These are phyloP conservation scores for Leishmania aethiopica DNA, from an alignment of 208 protist genomes.

Conservation along the genomic window DNA sequence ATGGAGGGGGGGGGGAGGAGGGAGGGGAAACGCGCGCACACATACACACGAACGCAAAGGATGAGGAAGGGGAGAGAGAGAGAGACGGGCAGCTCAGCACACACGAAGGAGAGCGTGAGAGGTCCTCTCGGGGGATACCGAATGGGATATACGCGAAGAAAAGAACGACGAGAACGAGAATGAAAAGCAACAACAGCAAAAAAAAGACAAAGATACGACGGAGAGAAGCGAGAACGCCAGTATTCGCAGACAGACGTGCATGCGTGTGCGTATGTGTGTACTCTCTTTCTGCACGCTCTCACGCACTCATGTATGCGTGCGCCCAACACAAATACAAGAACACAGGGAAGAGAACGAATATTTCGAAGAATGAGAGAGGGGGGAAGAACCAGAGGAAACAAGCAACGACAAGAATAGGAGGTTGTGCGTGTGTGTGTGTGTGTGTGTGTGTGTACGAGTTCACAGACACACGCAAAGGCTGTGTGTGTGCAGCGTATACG, in stretches of 20 bases:
- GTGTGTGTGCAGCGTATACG: too few relatives aligned
- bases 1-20: not conserved
- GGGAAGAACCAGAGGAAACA: too few relatives aligned
- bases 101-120: not conserved
- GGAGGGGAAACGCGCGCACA: too few relatives aligned
- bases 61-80: not conserved
- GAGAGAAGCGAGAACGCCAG: not conserved
- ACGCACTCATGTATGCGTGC: not conserved
- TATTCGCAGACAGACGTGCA: not conserved
- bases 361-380: too few relatives aligned
- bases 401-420: too few relatives aligned
- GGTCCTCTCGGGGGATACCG: not conserved
- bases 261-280: too few relatives aligned
- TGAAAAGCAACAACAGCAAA: too few relatives aligned
- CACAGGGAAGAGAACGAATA: too few relatives aligned
- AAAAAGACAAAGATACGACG: not conserved
- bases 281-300: too few relatives aligned
- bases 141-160: not conserved
- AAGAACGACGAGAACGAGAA: not conserved
- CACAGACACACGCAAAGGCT: too few relatives aligned
- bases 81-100: not conserved
- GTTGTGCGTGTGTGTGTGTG: too few relatives aligned
- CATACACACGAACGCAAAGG: not conserved
- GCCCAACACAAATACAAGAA: not conserved
- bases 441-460: too few relatives aligned